A percentile compares a stretch with the other conserved stretches of the same genome.
phyloP scores from a whole-genome alignment of 2,329 filamentous ascomycete species.

The Aspergillus flavus region DNA sequence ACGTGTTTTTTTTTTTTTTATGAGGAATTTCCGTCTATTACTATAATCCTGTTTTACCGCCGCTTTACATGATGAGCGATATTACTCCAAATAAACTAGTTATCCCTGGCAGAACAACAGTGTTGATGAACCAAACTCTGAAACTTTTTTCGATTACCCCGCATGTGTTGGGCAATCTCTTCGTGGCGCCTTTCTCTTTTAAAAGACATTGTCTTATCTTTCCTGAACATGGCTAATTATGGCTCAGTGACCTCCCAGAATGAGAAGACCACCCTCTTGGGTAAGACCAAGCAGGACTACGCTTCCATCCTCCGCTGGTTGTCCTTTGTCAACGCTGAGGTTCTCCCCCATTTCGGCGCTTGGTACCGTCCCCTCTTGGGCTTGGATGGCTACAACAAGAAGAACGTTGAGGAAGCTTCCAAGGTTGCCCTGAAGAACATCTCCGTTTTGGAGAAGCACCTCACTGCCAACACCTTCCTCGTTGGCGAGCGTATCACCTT shows the following conservation, averaged over 20 bases:
- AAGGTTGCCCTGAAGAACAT: slow-evolving; percentile 71
- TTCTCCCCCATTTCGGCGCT: slow-evolving; percentile 70
- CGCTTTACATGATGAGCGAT: slow-evolving; percentile 69
- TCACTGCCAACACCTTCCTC: slow-evolving; percentile 91
- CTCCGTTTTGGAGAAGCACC: slow-evolving; percentile 79
- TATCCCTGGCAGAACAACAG: slow-evolving; percentile 97
- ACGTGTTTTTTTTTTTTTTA: slow-evolving; percentile 52
- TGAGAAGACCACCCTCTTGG: slow-evolving; percentile 98
- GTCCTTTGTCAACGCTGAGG: slow-evolving; percentile 91
- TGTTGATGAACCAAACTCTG: slow-evolving; percentile 83
- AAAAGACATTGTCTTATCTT: slow-evolving; percentile 4
- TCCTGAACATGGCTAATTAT: slow-evolving; percentile 27
- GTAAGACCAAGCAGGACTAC: slow-evolving; percentile 99
- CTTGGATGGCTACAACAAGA: slow-evolving; percentile 92
- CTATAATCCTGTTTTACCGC: slow-evolving; percentile 18
- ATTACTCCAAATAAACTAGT: slow-evolving; percentile 65
- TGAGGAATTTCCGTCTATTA: slow-evolving; percentile 6
- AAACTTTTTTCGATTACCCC: slow-evolving; percentile 64
- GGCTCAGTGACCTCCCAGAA: slow-evolving; percentile 87
- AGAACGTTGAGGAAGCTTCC: slow-evolving; percentile 79
- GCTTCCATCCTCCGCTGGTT: slow-evolving; percentile 98
- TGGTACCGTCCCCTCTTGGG: slow-evolving; percentile 90
- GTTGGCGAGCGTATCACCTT: slow-evolving; percentile 97
- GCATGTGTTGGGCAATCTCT: slow-evolving; percentile 53
- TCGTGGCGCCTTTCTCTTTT: slow-evolving; percentile 15